These are phyloP conservation scores for Halophytophthora polymorphica DNA, from an alignment of 352 stramenopile genomes.

Conservation along the genomic window DNA sequence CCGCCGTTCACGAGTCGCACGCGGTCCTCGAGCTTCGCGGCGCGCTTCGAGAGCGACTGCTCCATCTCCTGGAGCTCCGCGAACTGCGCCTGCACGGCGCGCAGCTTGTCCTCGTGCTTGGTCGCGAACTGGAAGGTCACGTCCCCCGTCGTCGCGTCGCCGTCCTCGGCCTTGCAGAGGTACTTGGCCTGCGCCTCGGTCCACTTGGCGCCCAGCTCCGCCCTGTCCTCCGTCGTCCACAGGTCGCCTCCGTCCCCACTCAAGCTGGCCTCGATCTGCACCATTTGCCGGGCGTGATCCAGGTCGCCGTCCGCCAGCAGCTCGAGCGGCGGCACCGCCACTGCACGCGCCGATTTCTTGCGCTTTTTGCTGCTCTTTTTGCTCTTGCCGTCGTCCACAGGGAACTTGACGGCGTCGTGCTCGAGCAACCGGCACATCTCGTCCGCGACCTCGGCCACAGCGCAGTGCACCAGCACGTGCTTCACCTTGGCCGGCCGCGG, in stretches of 20 bases:
- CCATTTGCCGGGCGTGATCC: conserved; percentile 64
- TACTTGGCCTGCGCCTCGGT: conserved; percentile 34
- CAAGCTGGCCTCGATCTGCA: conserved; percentile 77
- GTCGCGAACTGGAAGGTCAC: conserved; percentile 46
- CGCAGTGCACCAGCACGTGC: conserved; percentile 44
- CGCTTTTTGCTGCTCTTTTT: conserved; percentile 60
- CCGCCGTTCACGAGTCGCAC: conserved; percentile 60
- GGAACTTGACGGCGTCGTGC: conserved; percentile 57
- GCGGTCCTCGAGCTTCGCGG: conserved; percentile 74
- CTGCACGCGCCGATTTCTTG: conserved; percentile 42
- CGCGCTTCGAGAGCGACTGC: conserved; percentile 56
- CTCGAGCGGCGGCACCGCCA: conserved; percentile 23
- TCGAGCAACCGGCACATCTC: conserved; percentile 72
- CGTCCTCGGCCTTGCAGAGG: conserved; percentile 23
- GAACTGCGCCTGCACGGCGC: conserved; percentile 56
- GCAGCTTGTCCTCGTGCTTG: conserved; percentile 38
- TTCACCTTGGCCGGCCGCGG: conserved; percentile 68
- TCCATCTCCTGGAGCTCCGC: conserved; percentile 63
- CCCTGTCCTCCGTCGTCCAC: conserved; percentile 32
- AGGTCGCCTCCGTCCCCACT: conserved; percentile 20
- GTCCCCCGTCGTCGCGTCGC: conserved; percentile 11
- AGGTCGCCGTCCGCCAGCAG: conserved; percentile 66
- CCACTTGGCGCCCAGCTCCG: conserved; percentile 31
- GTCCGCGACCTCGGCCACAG: conserved; percentile 32
- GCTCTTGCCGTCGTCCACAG: conserved; percentile 22